Conservation (phyloP, 2,329 filamentous ascomycete genomes). For the Verticillium albo-atrum region DNA sequence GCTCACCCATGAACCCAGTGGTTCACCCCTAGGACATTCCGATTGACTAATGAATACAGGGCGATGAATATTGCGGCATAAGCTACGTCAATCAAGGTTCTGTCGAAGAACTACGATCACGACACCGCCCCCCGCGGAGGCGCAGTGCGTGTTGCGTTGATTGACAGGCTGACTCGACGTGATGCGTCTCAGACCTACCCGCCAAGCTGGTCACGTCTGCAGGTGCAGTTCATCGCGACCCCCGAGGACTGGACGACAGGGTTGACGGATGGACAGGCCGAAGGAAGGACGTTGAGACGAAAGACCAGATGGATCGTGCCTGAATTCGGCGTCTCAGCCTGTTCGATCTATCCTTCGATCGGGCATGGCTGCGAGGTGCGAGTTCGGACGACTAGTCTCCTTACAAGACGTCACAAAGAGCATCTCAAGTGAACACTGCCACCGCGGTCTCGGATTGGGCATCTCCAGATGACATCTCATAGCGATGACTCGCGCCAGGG, state of each 20-base stretch:
- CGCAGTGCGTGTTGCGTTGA: background rate
- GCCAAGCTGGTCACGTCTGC: background rate
- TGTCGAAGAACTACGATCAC: background rate
- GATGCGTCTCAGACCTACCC: background rate
- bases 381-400: background rate
- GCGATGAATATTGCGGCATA: too few species aligned
- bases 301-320: background rate
- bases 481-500: background rate
- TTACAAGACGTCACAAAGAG: background rate
- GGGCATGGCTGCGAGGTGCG: background rate
- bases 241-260: background rate
- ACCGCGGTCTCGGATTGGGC: background rate
- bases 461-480: background rate
- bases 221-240: background rate
- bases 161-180: background rate
- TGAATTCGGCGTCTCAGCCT: background rate
- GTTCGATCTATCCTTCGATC: background rate
- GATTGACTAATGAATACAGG: background rate
- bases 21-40: background rate
- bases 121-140: background rate
- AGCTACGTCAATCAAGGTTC: background rate
- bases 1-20: background rate
- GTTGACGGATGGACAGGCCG: background rate
- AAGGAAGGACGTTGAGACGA: background rate
- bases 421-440: background rate